Percentiles rank a stretch among this genome's conserved stretches.
Evolutionary conservation across 768 basidiomycete genomes (phyloP).

Genomic region (Rhodotorula babjevae): DNA sequence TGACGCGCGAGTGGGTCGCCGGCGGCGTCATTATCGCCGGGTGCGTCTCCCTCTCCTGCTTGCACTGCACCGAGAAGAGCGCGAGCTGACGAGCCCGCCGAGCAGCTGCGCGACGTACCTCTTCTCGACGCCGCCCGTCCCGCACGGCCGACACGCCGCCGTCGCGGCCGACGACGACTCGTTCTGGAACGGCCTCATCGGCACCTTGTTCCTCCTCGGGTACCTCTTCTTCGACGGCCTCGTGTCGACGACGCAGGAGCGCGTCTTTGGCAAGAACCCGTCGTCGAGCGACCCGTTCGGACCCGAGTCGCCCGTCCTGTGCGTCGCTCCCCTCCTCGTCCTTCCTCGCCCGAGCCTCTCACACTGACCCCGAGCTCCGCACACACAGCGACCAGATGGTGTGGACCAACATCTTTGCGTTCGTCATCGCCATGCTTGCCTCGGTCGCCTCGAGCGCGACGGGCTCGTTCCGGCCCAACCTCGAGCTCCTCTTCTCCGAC

Average conservation of each 20-base stretch:
- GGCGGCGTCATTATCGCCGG: slow-evolving; percentile 38
- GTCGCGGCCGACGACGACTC: background rate
- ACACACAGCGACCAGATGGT: slow-evolving; percentile 20
- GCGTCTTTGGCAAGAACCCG: slow-evolving; percentile 41
- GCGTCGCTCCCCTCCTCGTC: slow-evolving; percentile 19
- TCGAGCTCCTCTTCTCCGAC: slow-evolving; percentile 22
- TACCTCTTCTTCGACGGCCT: slow-evolving; percentile 44
- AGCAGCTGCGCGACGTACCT: slow-evolving; percentile 39
- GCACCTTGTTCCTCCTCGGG: slow-evolving; percentile 28
- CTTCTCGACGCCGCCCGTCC: slow-evolving; percentile 27
- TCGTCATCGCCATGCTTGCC: slow-evolving; percentile 22
- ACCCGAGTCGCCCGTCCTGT: slow-evolving; percentile 38
- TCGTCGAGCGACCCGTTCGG: slow-evolving; percentile 37
- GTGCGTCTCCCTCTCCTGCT: background rate
- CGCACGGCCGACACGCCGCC: slow-evolving; percentile 12
- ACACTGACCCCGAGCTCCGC: background rate
- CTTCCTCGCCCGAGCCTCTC: too few relatives aligned
- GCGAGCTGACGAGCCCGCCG: background rate
- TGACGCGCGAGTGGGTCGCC: slow-evolving; percentile 35
- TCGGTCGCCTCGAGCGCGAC: slow-evolving; percentile 23
- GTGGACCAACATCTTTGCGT: slow-evolving; percentile 39
- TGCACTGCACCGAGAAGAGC: rapidly evolving
- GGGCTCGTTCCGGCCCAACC: slow-evolving; percentile 23
- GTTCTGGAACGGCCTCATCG: slow-evolving; percentile 13
- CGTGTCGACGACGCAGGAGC: slow-evolving; percentile 41